Conservation (phyloP, 2,329 filamentous ascomycete species). For the Spiromastix sp. region DNA sequence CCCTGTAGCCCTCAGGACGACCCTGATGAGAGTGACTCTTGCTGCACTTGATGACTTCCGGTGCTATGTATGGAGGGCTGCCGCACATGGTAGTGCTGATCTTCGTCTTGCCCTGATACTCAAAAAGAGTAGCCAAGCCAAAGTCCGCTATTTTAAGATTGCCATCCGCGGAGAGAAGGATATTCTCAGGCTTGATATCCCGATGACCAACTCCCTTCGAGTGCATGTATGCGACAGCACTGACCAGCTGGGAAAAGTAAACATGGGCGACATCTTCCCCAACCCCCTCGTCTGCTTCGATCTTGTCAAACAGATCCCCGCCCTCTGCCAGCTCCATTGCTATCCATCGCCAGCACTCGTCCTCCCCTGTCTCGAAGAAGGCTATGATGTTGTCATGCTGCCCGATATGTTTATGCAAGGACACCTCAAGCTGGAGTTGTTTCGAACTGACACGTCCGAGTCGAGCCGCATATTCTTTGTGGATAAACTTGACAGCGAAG, state of each 20-base stretch:
- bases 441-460: conserved; percentile 81
- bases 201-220: conserved; percentile 90
- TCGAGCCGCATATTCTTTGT: conserved; percentile 87
- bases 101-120: conserved; percentile 76
- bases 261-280: conserved; percentile 88
- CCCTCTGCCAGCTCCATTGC: conserved; percentile 96
- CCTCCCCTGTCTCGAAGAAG: conserved; percentile 81
- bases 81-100: conserved; percentile 83
- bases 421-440: conserved; percentile 85
- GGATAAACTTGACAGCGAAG: conserved; percentile 97
- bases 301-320: conserved; percentile 97
- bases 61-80: conserved; percentile 93
- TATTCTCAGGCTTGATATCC: conserved; percentile 90
- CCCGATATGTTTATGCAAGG: conserved; percentile 77
- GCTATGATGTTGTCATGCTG: conserved; percentile 90
- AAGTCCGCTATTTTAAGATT: conserved; percentile 94
- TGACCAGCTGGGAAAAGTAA: conserved; percentile 87
- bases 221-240: conserved; percentile 89
- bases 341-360: conserved; percentile 86
- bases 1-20: conserved; percentile 40
- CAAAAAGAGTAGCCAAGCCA: conserved; percentile 86
- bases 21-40: conserved; percentile 39
- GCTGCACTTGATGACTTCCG: conserved; percentile 62
- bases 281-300: conserved; percentile 95
- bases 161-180: conserved; percentile 73